phyloP scores from a whole-genome alignment of 805 yeast species.

The Myxozyma nipponensis region DNA sequence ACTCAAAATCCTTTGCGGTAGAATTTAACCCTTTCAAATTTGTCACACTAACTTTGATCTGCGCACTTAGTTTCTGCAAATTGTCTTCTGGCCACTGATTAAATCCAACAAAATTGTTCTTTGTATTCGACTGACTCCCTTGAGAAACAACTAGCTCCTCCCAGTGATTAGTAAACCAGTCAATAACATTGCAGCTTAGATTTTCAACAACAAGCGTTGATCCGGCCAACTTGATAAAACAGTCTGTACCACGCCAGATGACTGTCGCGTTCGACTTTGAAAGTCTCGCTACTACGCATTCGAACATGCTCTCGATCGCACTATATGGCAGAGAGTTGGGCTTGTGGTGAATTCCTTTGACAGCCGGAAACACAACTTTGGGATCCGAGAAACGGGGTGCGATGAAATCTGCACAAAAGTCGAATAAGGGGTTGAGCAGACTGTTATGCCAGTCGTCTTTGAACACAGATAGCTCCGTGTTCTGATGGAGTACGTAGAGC shows the following conservation, averaged over 20 bases:
- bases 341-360: constrained; percentile 12
- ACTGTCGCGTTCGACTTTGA: constrained; percentile 14
- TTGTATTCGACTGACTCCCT: constrained; percentile 1
- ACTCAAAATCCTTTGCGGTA: constrained; percentile 9
- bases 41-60: constrained; percentile 12
- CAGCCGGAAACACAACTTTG: constrained; percentile 21
- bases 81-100: constrained; percentile 18
- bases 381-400: constrained; percentile 21
- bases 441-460: constrained; percentile 21
- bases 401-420: constrained; percentile 11
- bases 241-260: constrained; percentile 25
- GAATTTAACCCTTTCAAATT: constrained; percentile 14
- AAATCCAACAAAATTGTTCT: constrained; percentile 3
- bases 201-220: constrained; percentile 12
- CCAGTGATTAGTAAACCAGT: constrained; percentile 23
- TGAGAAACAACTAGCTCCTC: constrained; percentile 12
- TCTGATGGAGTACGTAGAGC: constrained; percentile 13
- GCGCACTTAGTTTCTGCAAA: constrained; percentile 15
- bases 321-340: constrained; percentile 11
- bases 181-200: constrained; percentile 3
- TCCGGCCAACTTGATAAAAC: constrained; percentile 14
- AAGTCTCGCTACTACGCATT: constrained; percentile 1
- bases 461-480: constrained; percentile 16
- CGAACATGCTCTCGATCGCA: constrained; percentile 20
- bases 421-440: constrained; percentile 17